A percentile compares a stretch with the other conserved stretches of the same genome.
These are phyloP conservation scores for Arctostaphylos glauca DNA, from an alignment of 148 eudicot species.

Conservation along the genomic window DNA sequence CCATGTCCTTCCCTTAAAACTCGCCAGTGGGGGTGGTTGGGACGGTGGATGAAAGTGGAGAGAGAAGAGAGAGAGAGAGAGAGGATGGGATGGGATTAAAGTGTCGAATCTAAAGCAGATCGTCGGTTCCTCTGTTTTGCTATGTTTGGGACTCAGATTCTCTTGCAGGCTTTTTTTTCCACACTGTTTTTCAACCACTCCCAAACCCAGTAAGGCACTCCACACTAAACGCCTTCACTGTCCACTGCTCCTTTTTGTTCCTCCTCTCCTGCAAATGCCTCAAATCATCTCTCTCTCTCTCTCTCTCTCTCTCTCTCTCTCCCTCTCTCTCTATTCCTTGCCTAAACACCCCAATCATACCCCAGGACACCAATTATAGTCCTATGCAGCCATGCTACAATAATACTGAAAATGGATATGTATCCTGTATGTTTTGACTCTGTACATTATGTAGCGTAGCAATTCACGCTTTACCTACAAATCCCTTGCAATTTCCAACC, in stretches of 20 bases:
- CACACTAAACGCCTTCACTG: background rate
- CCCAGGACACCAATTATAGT: too few relatives aligned
- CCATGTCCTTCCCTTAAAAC: background rate
- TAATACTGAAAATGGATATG: background rate
- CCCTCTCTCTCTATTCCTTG: background rate
- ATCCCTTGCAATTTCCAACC: background rate
- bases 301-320: conserved; percentile 3
- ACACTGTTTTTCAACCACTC: conserved; percentile 31
- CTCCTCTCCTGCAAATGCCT: background rate
- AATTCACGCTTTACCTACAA: background rate
- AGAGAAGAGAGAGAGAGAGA: background rate
- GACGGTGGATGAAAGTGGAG: background rate
- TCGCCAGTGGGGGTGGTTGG: background rate
- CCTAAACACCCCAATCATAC: background rate
- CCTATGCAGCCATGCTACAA: background rate
- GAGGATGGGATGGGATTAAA: background rate
- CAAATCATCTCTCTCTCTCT: background rate
- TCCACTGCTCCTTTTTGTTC: background rate
- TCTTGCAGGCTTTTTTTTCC: conserved; percentile 25
- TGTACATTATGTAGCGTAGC: background rate
- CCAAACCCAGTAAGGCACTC: conserved; percentile 13
- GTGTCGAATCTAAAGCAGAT: conserved; percentile 14
- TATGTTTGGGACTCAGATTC: conserved; percentile 36
- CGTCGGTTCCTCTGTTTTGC: conserved; percentile 32
- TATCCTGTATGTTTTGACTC: background rate